Conservation (phyloP, 2,329 filamentous ascomycete genomes). For the Ascochyta fabae region DNA sequence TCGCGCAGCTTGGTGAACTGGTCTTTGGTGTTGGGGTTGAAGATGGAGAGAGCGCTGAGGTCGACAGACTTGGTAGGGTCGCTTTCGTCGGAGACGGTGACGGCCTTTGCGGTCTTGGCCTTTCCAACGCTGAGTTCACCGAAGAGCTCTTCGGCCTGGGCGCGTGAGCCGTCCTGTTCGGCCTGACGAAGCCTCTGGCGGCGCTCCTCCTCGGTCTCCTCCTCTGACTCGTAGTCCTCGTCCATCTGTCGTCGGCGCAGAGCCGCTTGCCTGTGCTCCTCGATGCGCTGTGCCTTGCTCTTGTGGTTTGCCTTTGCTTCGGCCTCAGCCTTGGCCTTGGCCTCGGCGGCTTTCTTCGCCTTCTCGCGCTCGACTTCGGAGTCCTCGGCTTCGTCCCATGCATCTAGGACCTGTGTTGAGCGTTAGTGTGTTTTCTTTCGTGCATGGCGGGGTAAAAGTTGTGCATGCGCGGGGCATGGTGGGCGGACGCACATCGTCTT, state of each 20-base stretch:
- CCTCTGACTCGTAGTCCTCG: slow-evolving; percentile 64
- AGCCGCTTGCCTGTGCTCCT: slow-evolving; percentile 71
- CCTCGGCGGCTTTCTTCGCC: slow-evolving; percentile 82
- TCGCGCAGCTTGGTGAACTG: slow-evolving; percentile 84
- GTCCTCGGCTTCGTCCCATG: slow-evolving; percentile 96
- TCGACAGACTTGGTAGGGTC: slow-evolving; percentile 84
- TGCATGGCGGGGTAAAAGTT: slow-evolving; percentile 26
- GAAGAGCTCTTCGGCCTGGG: slow-evolving; percentile 90
- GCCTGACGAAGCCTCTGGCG: slow-evolving; percentile 77
- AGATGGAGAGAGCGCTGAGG: slow-evolving; percentile 78
- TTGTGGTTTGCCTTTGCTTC: slow-evolving; percentile 92
- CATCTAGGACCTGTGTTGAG: slow-evolving; percentile 77
- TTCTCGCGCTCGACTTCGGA: slow-evolving; percentile 97
- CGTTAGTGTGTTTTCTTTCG: slow-evolving; percentile 27
- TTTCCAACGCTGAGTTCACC: slow-evolving; percentile 75
- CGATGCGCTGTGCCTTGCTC: slow-evolving; percentile 82
- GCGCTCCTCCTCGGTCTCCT: slow-evolving; percentile 75
- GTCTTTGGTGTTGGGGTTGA: slow-evolving; percentile 86
- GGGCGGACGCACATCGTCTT: slow-evolving; percentile 70
- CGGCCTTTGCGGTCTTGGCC: slow-evolving; percentile 70
- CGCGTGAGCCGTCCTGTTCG: slow-evolving; percentile 87
- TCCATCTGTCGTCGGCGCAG: slow-evolving; percentile 64
- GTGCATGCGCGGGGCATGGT: slow-evolving; percentile 22
- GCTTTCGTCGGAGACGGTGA: slow-evolving; percentile 72
- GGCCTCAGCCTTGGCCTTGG: slow-evolving; percentile 87